phyloP scores from a whole-genome alignment of 805 yeast species.

The Diddensiella caesifluorescens region DNA sequence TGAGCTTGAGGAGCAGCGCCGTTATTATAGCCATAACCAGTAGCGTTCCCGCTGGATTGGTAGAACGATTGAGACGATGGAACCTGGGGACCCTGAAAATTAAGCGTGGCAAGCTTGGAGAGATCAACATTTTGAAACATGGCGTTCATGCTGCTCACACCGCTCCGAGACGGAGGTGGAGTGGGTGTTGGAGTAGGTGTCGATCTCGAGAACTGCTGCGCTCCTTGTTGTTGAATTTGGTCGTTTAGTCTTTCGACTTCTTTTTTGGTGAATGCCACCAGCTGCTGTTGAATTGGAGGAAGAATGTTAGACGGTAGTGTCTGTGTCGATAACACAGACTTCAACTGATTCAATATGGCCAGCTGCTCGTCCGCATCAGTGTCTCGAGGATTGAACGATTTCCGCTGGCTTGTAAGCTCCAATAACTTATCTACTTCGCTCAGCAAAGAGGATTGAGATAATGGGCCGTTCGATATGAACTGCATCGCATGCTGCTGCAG shows the following conservation, averaged over 20 bases:
- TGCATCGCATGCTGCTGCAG: constrained; percentile 15
- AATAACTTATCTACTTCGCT: constrained; percentile 29
- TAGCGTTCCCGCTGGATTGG: no score
- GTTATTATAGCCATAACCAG: not conserved
- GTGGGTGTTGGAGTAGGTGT: constrained; percentile 1
- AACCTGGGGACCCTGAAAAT: not conserved
- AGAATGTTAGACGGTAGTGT: constrained; percentile 27
- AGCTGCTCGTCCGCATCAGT: constrained; percentile 29
- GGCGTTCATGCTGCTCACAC: not conserved
- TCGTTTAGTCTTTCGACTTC: constrained; percentile 26
- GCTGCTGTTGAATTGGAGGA: constrained; percentile 28
- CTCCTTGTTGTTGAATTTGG: not conserved
- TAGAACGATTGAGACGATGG: no score
- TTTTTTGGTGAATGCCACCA: constrained; percentile 25
- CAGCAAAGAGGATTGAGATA: constrained; percentile 27
- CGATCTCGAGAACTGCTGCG: not conserved
- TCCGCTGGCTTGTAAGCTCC: constrained; percentile 22
- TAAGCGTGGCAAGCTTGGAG: constrained; percentile 8
- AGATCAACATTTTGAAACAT: constrained; percentile 4
- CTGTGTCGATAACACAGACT: constrained; percentile 26
- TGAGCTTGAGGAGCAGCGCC: no score
- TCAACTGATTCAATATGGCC: constrained; percentile 28
- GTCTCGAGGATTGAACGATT: constrained; percentile 23
- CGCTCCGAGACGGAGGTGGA: not conserved
- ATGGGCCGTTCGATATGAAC: constrained; percentile 17